Percentiles rank a stretch among this genome's conserved stretches.
These are phyloP conservation scores for Amylostereum areolatum DNA, from an alignment of 1,284 basidiomycete genomes.

Conservation along the genomic window DNA sequence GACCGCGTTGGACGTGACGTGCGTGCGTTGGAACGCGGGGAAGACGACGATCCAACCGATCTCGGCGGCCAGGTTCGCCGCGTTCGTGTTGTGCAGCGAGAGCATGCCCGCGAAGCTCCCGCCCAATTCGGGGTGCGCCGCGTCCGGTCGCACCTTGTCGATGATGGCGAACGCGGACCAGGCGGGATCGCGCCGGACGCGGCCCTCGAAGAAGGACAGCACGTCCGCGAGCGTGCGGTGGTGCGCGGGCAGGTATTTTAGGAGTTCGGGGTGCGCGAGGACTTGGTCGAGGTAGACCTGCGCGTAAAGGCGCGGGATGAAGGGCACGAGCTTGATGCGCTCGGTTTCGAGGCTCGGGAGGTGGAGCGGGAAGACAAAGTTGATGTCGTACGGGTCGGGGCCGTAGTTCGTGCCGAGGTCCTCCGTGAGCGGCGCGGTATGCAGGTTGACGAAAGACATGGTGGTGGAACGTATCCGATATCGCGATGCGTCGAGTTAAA, in stretches of 20 bases:
- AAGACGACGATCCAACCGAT: constrained; percentile 46
- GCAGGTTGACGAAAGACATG: no score
- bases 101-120: constrained; percentile 37
- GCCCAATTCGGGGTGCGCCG: constrained; percentile 8
- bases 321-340: constrained; percentile 25
- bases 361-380: constrained; percentile 27
- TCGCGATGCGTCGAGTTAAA: no score
- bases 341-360: constrained; percentile 20
- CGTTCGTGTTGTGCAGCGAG: constrained; percentile 31
- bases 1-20: constrained; percentile 57
- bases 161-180: constrained; percentile 39
- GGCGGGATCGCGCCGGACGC: constrained; percentile 25
- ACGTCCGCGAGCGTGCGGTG: constrained; percentile 24
- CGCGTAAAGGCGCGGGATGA: constrained; percentile 16
- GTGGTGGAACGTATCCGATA: no score
- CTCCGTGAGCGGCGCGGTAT: no score
- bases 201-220: constrained; percentile 15
- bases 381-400: constrained; percentile 17
- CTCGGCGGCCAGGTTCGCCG: constrained; percentile 35
- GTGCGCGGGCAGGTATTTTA: constrained; percentile 28
- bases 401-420: constrained; percentile 2
- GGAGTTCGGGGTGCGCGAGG: not conserved
- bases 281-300: not conserved
- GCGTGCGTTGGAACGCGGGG: constrained; percentile 57
- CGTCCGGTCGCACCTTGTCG: constrained; percentile 33